Base-by-base conservation (phyloP, 179 eudicot species). In the Heliamphora ciliata region DNA sequence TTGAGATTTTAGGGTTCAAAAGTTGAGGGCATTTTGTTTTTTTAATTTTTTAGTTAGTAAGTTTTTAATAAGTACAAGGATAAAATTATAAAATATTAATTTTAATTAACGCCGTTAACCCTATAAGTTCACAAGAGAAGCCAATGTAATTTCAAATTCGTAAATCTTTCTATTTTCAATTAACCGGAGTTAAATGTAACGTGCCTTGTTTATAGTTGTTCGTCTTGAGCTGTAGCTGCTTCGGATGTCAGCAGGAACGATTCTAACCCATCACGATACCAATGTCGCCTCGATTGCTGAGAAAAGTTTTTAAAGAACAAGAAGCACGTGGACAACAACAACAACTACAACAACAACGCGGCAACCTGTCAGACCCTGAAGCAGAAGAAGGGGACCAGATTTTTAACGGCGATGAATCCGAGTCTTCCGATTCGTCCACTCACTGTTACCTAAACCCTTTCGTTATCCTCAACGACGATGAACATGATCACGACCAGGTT, bases 271-370 rank as follows among this genome's bases (percentile, higher is more conserved):
- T 40, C 18, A 10, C 6, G 58, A 65, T 65, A 78, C 13, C 59
- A 50, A 93, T 94, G 98, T 94, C 98, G 63, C 94, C 85, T 81
- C 87, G 98, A 69, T 86, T 88, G 77, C 83, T 93, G 70, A 91
- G 87, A 82, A 93, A 94, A 82, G 84, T 89, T 73, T 83, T 91
- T 76, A 81, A 85, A 85, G 93, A 93, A 85, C 91, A 90, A 81
- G 91, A 92, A 81, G 44, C 80, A 81, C 86, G 75, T 10, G 81
- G 56, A 17, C 88, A 79, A 80, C 81, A 83, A 31, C 40, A 0
- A 31, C 40, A 31, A 31, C 40, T 31, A 70, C 84, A 51, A 9
- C 76, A 74, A 67, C 58, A 83, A 14, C 60, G 10, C 2, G 5
- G 70, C 80, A 47, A 54, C 15, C 17, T 48, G 46, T 83, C 84